Evolutionary conservation across 805 yeast genomes (phyloP).

Genomic region (Lachancea thermotolerans): DNA sequence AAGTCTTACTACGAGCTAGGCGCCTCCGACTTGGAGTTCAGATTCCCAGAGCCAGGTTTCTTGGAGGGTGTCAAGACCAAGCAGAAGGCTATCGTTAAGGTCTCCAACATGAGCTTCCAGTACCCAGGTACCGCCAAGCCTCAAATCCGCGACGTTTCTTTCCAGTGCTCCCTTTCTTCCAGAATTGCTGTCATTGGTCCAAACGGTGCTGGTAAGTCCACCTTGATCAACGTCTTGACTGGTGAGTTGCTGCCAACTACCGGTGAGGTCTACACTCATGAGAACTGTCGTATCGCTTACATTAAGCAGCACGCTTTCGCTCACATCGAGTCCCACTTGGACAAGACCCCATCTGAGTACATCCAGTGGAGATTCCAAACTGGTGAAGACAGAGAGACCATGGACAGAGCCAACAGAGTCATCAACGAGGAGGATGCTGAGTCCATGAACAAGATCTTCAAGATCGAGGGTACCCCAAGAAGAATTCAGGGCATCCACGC

Average conservation of each 20-base stretch:
- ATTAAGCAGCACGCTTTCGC: constrained; percentile 99
- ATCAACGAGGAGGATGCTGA: constrained; percentile 95
- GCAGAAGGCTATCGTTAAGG: constrained; percentile 99
- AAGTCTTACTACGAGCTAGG: constrained; percentile 98
- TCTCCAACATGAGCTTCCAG: constrained; percentile 95
- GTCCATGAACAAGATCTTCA: constrained; percentile 99
- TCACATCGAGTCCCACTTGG: constrained; percentile 97
- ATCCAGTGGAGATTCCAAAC: constrained; percentile 99
- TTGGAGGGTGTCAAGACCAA: constrained; percentile 99
- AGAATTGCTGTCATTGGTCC: constrained; percentile 99
- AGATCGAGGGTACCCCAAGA: constrained; percentile 98
- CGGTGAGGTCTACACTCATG: constrained; percentile 99
- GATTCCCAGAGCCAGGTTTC: constrained; percentile 99
- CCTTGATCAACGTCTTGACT: constrained; percentile 96
- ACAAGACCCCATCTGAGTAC: constrained; percentile 99
- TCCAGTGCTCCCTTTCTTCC: constrained; percentile 98
- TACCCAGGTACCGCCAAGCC: constrained; percentile 98
- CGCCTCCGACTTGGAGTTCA: constrained; percentile 94
- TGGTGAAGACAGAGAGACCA: constrained; percentile 99
- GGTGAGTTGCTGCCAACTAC: constrained; percentile 98
- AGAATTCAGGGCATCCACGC: constrained; percentile 90
- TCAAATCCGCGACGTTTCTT: constrained; percentile 81
- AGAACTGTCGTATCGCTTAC: constrained; percentile 99
- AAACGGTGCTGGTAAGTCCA: constrained; percentile 99
- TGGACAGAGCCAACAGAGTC: constrained; percentile 99